Conservation (phyloP, 1,284 basidiomycete genomes). For the Agaricales sp. region DNA sequence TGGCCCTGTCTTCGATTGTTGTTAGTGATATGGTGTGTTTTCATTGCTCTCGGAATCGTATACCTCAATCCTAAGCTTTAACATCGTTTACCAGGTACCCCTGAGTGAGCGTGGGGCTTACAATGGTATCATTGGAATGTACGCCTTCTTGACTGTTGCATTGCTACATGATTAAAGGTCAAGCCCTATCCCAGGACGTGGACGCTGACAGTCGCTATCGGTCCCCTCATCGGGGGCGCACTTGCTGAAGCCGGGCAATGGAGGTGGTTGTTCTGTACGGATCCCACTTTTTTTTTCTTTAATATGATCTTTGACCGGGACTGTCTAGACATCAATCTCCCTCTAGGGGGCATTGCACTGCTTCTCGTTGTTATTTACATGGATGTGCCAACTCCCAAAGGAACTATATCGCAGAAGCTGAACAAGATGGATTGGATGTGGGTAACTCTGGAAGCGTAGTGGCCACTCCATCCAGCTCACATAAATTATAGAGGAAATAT, state of each 20-base stretch:
- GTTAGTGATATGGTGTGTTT: conserved; percentile 29
- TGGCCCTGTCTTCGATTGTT: conserved; percentile 29
- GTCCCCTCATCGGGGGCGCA: conserved; percentile 26
- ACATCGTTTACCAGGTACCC: conserved; percentile 15
- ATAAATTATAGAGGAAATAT: not conserved
- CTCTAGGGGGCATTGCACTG: conserved; percentile 25
- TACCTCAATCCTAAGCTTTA: not conserved
- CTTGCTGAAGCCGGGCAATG: conserved; percentile 22
- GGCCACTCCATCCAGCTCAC: not conserved
- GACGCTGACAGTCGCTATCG: conserved; percentile 24
- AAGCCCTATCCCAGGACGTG: conserved; percentile 18
- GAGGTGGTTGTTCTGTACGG: conserved; percentile 32
- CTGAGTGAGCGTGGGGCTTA: conserved; percentile 27
- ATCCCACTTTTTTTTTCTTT: not conserved
- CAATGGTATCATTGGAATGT: conserved; percentile 22
- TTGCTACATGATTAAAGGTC: no score
- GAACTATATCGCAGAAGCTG: conserved; percentile 21
- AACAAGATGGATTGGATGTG: conserved; percentile 29
- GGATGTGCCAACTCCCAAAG: conserved; percentile 25
- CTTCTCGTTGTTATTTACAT: conserved; percentile 27
- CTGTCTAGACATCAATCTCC: conserved; percentile 31
- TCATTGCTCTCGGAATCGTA: no score
- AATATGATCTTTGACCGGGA: not conserved
- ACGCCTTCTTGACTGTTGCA: no score
- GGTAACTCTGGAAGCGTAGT: no score